These are phyloP conservation scores for Capsella rubella DNA, from an alignment of 441 rosid genomes.

Conservation along the genomic window DNA sequence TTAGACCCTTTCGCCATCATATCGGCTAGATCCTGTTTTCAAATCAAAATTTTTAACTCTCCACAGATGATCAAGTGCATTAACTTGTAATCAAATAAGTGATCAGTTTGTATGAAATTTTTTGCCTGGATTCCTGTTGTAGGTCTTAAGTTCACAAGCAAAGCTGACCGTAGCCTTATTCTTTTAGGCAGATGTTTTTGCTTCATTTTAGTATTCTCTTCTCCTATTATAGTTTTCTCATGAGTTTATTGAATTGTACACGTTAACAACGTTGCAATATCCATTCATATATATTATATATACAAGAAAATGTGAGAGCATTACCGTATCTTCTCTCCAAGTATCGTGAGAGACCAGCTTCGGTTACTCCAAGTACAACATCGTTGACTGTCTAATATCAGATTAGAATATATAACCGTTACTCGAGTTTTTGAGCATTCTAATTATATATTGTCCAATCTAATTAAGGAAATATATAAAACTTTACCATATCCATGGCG, in stretches of 20 bases:
- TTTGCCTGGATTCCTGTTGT: conserved; percentile 68
- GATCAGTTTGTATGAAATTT: not conserved
- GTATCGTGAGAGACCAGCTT: conserved; percentile 69
- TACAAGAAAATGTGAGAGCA: not conserved
- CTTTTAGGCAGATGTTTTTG: conserved; percentile 42
- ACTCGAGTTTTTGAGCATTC: not conserved
- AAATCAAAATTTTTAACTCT: not conserved
- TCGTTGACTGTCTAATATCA: conserved; percentile 70
- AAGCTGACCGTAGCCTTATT: conserved; percentile 60
- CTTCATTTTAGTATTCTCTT: conserved; percentile 12
- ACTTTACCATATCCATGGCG: conserved; percentile 46
- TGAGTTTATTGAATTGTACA: not conserved
- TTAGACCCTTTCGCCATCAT: conserved; percentile 58
- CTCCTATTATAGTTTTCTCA: conserved; percentile 24
- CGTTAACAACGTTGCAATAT: not conserved
- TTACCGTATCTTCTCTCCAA: conserved; percentile 58
- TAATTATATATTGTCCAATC: too few species aligned
- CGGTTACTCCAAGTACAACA: conserved; percentile 68
- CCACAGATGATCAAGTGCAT: not conserved
- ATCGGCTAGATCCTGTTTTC: conserved; percentile 57
- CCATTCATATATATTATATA: not conserved
- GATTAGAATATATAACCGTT: not conserved
- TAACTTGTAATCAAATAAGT: not conserved
- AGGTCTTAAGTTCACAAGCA: conserved; percentile 69
- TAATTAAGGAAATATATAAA: not conserved